phyloP scores from a whole-genome alignment of 2,329 filamentous ascomycete genomes.

The Volutella citrinella region DNA sequence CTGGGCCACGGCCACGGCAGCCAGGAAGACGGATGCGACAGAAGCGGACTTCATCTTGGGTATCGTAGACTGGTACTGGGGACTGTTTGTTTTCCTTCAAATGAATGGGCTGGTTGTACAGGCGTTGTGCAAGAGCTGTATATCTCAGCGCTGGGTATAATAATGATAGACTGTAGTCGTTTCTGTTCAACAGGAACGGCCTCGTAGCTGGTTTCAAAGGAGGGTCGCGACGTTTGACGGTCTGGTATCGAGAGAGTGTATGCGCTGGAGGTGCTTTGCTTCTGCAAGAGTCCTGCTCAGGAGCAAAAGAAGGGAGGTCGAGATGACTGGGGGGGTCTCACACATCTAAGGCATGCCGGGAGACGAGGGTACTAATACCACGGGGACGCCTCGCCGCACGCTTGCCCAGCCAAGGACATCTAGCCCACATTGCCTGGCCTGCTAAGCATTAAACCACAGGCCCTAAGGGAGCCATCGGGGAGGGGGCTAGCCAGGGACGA shows the following conservation, averaged over 20 bases:
- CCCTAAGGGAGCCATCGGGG: too few relatives aligned
- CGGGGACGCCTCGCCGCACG: too few relatives aligned
- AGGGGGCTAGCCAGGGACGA: too few relatives aligned
- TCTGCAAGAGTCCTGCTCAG: conserved; percentile 28
- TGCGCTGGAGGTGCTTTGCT: too few relatives aligned
- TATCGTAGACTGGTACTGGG: conserved; percentile 6
- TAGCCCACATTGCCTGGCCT: too few relatives aligned
- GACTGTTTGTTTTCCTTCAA: conserved; percentile 13
- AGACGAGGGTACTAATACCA: too few relatives aligned
- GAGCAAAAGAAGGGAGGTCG: conserved; percentile 25
- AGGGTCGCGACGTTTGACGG: conserved; percentile 20
- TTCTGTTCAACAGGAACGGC: conserved; percentile 28
- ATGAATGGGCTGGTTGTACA: conserved; percentile 19
- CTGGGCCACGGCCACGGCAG: conserved; percentile 47
- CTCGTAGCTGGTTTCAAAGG: conserved; percentile 18
- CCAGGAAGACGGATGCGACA: conserved; percentile 31
- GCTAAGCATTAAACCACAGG: too few relatives aligned
- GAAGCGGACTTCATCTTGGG: conserved; percentile 41
- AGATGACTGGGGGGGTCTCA: too few relatives aligned
- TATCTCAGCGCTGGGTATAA: conserved; percentile 22
- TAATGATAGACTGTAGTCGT: conserved; percentile 18
- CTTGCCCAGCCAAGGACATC: too few relatives aligned
- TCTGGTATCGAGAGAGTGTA: conserved; percentile 21
- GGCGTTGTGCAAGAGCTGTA: too few relatives aligned
- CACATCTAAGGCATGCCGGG: too few relatives aligned